These are phyloP conservation scores for Plenodomus lindquistii DNA, from an alignment of 2,329 filamentous ascomycete genomes.

Conservation along the genomic window DNA sequence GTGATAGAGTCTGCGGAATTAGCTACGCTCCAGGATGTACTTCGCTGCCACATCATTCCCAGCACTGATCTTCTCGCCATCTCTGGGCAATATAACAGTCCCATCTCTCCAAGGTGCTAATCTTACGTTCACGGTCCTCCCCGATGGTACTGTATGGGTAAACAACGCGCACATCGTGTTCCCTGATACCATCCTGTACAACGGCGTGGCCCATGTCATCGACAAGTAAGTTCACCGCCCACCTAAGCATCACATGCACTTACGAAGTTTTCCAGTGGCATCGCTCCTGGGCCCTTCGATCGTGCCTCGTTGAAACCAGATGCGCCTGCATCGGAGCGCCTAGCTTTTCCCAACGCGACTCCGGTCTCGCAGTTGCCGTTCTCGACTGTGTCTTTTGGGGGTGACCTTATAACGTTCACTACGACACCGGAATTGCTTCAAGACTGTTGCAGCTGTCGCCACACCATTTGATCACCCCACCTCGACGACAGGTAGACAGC, in stretches of 20 bases:
- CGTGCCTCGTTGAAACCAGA: constrained; percentile 21
- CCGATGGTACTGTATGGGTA: constrained; percentile 29
- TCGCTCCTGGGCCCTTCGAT: constrained; percentile 20
- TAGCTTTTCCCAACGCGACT: constrained; percentile 27
- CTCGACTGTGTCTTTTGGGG: constrained; percentile 24
- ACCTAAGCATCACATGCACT: too few relatives aligned
- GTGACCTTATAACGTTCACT: constrained; percentile 25
- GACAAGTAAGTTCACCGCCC: constrained; percentile 18
- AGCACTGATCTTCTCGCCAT: constrained; percentile 32
- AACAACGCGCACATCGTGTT: constrained; percentile 29
- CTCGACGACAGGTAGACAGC: too few relatives aligned
- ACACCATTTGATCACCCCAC: constrained; percentile 1
- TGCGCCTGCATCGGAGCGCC: constrained; percentile 18
- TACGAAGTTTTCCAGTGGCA: constrained; percentile 10
- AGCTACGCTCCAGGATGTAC: constrained; percentile 24
- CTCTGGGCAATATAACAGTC: constrained; percentile 29
- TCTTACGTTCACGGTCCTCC: constrained; percentile 27
- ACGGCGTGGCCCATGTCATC: constrained; percentile 31
- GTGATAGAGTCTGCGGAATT: constrained; percentile 22
- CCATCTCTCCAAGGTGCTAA: constrained; percentile 23
- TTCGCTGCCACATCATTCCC: constrained; percentile 33
- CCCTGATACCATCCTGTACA: constrained; percentile 30
- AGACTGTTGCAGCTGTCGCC: constrained; percentile 28
- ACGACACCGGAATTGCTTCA: constrained; percentile 28
- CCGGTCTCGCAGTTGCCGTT: constrained; percentile 21